Evolutionary conservation across 2,329 filamentous ascomycete genomes (phyloP).

Genomic region (Hysterium pulicare): DNA sequence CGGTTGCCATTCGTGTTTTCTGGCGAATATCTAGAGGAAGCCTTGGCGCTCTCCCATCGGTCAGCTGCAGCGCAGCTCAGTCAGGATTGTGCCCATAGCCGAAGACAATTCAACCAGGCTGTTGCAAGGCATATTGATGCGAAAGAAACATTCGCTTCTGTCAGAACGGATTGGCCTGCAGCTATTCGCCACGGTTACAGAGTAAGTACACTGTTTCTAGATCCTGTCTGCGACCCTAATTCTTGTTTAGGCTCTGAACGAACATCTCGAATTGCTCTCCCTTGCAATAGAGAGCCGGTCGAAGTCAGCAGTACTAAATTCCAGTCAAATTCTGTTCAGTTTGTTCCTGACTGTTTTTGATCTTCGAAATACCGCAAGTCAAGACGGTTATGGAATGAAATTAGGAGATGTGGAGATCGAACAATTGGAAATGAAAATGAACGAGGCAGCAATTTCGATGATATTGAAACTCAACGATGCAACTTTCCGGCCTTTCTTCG

Average conservation of each 20-base stretch:
- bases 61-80: slow-evolving; percentile 64
- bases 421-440: slow-evolving; percentile 62
- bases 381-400: slow-evolving; percentile 41
- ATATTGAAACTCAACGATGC: slow-evolving; percentile 96
- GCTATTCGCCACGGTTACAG: slow-evolving; percentile 61
- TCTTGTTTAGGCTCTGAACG: slow-evolving; percentile 56
- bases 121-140: slow-evolving; percentile 75
- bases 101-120: slow-evolving; percentile 67
- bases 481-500: slow-evolving; percentile 87
- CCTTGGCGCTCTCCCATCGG: slow-evolving; percentile 68
- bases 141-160: slow-evolving; percentile 68
- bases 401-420: slow-evolving; percentile 52
- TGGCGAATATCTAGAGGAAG: slow-evolving; percentile 65
- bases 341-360: slow-evolving; percentile 59
- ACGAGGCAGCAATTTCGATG: slow-evolving; percentile 77
- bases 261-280: slow-evolving; percentile 68
- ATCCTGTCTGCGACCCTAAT: slow-evolving; percentile 9
- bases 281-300: slow-evolving; percentile 71
- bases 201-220: slow-evolving; percentile 48
- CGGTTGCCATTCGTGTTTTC: slow-evolving; percentile 89
- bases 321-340: slow-evolving; percentile 65
- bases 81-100: slow-evolving; percentile 61
- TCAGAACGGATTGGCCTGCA: slow-evolving; percentile 68
- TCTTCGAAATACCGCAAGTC: slow-evolving; percentile 54
- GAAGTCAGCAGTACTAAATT: slow-evolving; percentile 76